These are phyloP conservation scores for Termitomyces sp. DNA, from an alignment of 768 basidiomycete species.

Conservation along the genomic window DNA sequence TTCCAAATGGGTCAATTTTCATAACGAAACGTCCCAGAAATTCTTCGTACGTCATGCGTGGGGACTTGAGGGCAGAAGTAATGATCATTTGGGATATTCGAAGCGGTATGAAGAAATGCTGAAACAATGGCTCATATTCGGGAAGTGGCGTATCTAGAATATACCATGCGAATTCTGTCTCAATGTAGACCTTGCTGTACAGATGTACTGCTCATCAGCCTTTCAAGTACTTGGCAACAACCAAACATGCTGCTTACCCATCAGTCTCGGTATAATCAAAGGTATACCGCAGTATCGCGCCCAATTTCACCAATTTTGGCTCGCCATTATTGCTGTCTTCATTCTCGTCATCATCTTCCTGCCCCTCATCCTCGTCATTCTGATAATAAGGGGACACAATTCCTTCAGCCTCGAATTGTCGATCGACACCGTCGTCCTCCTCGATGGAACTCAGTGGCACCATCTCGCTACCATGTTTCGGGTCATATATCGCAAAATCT, in stretches of 20 bases:
- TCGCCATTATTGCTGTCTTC: conserved; percentile 17
- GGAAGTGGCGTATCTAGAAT: conserved; percentile 43
- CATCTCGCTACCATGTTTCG: conserved; percentile 36
- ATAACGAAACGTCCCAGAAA: conserved; percentile 31
- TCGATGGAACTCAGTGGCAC: conserved; percentile 45
- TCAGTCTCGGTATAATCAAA: conserved; percentile 46
- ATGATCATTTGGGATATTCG: conserved; percentile 47
- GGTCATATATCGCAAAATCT: conserved; percentile 60
- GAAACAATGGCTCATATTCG: conserved; percentile 38
- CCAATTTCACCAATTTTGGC: conserved; percentile 38
- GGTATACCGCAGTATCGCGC: conserved; percentile 39
- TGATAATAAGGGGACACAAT: conserved; percentile 39
- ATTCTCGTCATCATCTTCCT: conserved; percentile 41
- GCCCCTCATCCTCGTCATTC: conserved; percentile 58
- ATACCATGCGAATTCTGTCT: conserved; percentile 63
- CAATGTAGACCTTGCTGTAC: conserved; percentile 57
- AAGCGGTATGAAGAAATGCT: conserved; percentile 46
- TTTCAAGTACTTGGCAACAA: not conserved
- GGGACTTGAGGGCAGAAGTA: conserved; percentile 26
- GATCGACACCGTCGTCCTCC: conserved; percentile 31
- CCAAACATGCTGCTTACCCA: conserved; percentile 37
- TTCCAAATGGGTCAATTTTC: conserved; percentile 30
- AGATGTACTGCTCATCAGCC: not conserved
- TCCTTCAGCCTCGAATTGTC: conserved; percentile 52
- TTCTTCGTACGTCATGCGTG: conserved; percentile 20